Conservation (phyloP, 805 yeast species). For the Zygotorulaspora florentina region DNA sequence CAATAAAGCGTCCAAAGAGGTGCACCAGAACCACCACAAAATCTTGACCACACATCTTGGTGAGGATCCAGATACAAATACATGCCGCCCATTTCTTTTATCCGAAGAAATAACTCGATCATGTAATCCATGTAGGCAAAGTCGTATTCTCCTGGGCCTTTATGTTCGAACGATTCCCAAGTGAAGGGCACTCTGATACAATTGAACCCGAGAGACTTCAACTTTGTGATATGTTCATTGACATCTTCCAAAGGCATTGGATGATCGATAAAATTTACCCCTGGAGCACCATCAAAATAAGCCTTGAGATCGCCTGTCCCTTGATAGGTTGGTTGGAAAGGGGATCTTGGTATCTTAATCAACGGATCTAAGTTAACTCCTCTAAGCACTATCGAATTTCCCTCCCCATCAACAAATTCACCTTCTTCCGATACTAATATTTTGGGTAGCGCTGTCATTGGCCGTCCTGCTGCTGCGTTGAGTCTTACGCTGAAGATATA, state of each 20-base stretch:
- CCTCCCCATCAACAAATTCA: slow-evolving; percentile 50
- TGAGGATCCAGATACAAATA: slow-evolving; percentile 84
- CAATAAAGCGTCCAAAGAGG: slow-evolving; percentile 91
- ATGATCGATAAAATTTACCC: slow-evolving; percentile 74
- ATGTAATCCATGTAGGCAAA: slow-evolving; percentile 70
- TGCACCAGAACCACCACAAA: slow-evolving; percentile 87
- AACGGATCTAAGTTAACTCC: slow-evolving; percentile 82
- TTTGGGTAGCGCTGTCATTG: slow-evolving; percentile 24
- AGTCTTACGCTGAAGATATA: neutral
- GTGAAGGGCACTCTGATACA: slow-evolving; percentile 70
- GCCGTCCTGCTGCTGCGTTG: neutral
- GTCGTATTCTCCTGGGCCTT: slow-evolving; percentile 81
- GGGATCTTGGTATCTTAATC: slow-evolving; percentile 63
- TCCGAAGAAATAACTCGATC: slow-evolving; percentile 52
- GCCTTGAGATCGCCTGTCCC: slow-evolving; percentile 31
- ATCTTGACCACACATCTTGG: slow-evolving; percentile 92
- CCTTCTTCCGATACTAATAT: slow-evolving; percentile 45
- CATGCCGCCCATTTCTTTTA: slow-evolving; percentile 62
- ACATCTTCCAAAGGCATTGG: slow-evolving; percentile 80
- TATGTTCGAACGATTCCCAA: slow-evolving; percentile 92
- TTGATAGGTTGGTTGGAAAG: slow-evolving; percentile 42
- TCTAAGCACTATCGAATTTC: slow-evolving; percentile 59
- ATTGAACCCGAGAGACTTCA: slow-evolving; percentile 80
- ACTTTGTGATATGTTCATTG: slow-evolving; percentile 57
- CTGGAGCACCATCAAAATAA: slow-evolving; percentile 64